Evolutionary conservation across 306 rosid species (phyloP).

Genomic region (Cicer bijugum): DNA sequence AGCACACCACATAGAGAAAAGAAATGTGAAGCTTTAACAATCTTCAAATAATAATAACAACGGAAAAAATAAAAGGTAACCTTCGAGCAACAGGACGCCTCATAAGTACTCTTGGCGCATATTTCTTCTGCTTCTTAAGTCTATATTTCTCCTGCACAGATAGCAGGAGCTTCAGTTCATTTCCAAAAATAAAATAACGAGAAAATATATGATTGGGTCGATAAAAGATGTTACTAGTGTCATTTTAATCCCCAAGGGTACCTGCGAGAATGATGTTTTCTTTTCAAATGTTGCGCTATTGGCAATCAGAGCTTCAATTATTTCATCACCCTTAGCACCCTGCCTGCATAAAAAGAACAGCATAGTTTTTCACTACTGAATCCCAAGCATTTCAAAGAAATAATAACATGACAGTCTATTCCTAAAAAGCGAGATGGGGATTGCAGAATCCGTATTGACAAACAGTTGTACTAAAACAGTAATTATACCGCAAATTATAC

Average conservation of each 20-base stretch:
- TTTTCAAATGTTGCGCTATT: conserved; percentile 90
- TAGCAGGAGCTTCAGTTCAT: conserved; percentile 29
- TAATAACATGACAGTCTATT: not conserved
- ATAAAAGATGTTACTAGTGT: not conserved
- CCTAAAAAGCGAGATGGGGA: conserved; percentile 3
- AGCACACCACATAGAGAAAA: not conserved
- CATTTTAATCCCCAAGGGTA: conserved; percentile 27
- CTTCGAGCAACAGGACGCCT: conserved; percentile 88
- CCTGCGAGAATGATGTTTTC: conserved; percentile 94
- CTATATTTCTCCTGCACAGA: conserved; percentile 86
- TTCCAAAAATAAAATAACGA: conserved; percentile 30
- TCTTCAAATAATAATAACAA: not conserved
- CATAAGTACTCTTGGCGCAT: conserved; percentile 86
- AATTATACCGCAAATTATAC: not conserved
- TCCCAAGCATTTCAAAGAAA: conserved; percentile 9
- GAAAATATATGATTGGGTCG: conserved; percentile 3
- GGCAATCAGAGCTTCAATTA: conserved; percentile 89
- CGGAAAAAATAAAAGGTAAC: conserved; percentile 45
- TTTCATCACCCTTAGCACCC: conserved; percentile 88
- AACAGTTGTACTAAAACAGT: conserved; percentile 1
- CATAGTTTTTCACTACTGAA: not conserved
- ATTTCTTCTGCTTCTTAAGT: conserved; percentile 89
- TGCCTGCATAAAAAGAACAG: conserved; percentile 57
- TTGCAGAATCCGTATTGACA: conserved; percentile 16
- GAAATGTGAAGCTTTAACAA: not conserved